Conservation (phyloP, 441 rosid species). For the Corymbia calophylla region DNA sequence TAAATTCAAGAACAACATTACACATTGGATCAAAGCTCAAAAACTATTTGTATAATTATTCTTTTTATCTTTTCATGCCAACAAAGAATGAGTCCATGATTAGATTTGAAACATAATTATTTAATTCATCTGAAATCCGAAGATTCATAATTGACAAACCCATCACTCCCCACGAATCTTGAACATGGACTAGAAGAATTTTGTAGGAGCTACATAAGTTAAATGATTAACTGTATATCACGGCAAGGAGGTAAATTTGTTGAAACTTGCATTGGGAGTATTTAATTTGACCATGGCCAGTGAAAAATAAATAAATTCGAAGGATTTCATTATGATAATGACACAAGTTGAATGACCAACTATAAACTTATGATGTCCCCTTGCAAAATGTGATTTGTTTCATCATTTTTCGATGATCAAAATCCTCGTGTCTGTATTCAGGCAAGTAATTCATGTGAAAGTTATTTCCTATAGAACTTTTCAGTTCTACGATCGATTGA, state of each 20-base stretch:
- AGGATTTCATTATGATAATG: not conserved
- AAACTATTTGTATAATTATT: too few relatives aligned
- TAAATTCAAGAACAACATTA: fast-evolving
- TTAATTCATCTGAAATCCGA: not conserved
- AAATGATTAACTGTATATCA: not conserved
- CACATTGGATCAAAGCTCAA: too few relatives aligned
- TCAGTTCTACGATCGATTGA: not conserved
- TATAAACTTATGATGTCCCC: not conserved
- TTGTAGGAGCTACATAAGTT: not conserved
- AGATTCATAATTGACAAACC: not conserved
- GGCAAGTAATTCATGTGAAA: not conserved
- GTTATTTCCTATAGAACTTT: not conserved
- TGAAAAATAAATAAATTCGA: not conserved
- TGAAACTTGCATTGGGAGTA: not conserved
- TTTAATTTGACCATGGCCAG: not conserved
- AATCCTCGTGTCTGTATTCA: not conserved
- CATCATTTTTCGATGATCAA: not conserved
- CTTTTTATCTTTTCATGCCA: not conserved
- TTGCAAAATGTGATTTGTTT: not conserved
- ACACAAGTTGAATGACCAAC: not conserved
- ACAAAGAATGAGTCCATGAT: not conserved
- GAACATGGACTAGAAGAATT: not conserved
- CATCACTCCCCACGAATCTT: fast-evolving
- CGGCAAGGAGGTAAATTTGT: not conserved
- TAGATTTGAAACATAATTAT: not conserved